Base-by-base conservation (phyloP, 2,329 filamentous ascomycete species). In the Arachnomyces sp. region DNA sequence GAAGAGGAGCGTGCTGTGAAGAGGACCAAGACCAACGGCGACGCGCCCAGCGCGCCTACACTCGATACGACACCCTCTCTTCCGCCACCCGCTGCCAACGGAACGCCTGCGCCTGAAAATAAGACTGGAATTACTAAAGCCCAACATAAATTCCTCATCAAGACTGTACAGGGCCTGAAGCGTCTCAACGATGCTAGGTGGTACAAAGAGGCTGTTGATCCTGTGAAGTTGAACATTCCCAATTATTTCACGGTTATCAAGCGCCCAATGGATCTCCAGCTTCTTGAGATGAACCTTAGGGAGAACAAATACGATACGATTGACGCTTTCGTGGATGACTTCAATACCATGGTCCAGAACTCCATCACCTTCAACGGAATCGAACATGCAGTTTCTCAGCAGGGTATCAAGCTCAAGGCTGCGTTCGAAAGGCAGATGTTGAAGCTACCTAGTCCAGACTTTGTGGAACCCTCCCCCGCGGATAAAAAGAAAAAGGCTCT, bases 231-330 rank as follows among this genome's bases (percentile, higher is more conserved):
- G 31, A 71, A 68, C 18, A 78, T 96, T 31, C 87, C 85, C 40
- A 79, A 78, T 2, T 84, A 87, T 47, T 84, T 83, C 47, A 68
- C 76, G 1, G 70, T 82, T 28, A 79, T 96, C 50, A 76, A 79
- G 29, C 74, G 81, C 20, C 89, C 89, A 0, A 89, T 94, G 71
- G 90, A 96, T 60, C 73, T 98, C 29, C 72, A 74, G 30, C 82
- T 82, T 7, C 84, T 98, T 55, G 90, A 96, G 56, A 71, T 74
- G 38, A 89, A 84, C 49, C 63, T 96, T 28, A 86, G 86, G 54
- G 73, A 77, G 20, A 73, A 76, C 38, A 64, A 72, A 35, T 96
- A 95, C 59, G 55, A 63, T 7, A 79, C 75, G 4, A 72, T 88
- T n/a, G 77, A 81, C 37, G 79, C 79, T 3, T 82, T 94, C 56